These are phyloP conservation scores for Cubamyces lactineus DNA, from an alignment of 768 basidiomycete genomes.

Conservation along the genomic window DNA sequence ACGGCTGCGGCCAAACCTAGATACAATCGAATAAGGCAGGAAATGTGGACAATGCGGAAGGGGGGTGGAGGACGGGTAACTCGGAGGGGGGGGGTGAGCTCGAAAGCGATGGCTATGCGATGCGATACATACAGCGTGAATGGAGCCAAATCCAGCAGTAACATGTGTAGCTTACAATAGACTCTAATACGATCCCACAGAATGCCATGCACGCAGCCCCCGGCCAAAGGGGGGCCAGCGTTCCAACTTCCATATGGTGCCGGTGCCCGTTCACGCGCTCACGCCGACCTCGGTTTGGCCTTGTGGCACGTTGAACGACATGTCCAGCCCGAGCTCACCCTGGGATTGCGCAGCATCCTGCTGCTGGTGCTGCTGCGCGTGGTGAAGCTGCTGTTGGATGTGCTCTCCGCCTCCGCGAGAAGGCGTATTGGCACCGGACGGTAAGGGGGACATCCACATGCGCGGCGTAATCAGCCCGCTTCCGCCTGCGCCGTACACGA, in stretches of 20 bases:
- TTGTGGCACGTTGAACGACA: slow-evolving; percentile 6
- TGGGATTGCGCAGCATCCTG: slow-evolving; percentile 11
- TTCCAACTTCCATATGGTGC: not conserved
- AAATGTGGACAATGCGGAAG: too few species aligned
- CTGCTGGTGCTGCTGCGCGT: slow-evolving; percentile 28
- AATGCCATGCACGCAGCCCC: not conserved
- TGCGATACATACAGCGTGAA: slow-evolving; percentile 3
- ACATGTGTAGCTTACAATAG: not conserved
- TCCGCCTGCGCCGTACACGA: slow-evolving; percentile 83
- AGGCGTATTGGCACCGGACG: slow-evolving; percentile 57
- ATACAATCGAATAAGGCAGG: too few species aligned
- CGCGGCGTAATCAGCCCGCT: slow-evolving; percentile 83
- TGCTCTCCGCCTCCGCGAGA: slow-evolving; percentile 15
- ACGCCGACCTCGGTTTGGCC: slow-evolving; percentile 10
- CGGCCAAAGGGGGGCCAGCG: not conserved
- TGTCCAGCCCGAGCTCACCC: slow-evolving; percentile 8
- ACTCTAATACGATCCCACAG: not conserved
- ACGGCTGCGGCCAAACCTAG: not conserved
- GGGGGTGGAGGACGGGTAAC: not conserved
- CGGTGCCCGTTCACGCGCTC: not conserved
- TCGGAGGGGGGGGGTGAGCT: not conserved
- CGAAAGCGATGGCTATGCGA: slow-evolving; percentile 6
- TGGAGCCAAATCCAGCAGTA: not conserved
- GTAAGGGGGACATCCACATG: slow-evolving; percentile 58
- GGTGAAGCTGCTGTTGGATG: slow-evolving; percentile 12